Base-by-base conservation (phyloP, 2,329 filamentous ascomycete genomes). In the Colletotrichum cereale region DNA sequence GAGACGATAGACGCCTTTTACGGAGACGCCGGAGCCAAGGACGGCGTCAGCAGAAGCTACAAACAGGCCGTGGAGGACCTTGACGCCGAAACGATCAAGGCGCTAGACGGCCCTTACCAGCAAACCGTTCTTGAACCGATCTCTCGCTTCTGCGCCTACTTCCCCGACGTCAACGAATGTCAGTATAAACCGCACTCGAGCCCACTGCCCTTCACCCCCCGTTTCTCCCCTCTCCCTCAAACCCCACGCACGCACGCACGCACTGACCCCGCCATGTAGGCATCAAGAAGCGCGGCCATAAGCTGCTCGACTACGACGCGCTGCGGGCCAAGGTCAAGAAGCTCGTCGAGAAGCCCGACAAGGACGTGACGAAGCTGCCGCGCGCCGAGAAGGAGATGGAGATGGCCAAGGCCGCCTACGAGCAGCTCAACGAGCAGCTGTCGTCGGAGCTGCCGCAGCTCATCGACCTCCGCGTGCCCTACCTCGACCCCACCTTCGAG, bases 1-100 rank as follows among this genome's bases (percentile, higher is more conserved):
- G 96, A 99, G 83, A 99, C 96, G 26, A 99, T 99, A 83, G 96
- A 99, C 84, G 96, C 96, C 50, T 99, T 99, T 83, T 99, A 99
- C 84, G 96, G 96, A 67, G 96, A 99, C 80, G 92, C 95, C 1
- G 97, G 97, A 62, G 95, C 96, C 62, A 94, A 91, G 78, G 97
- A 99, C 80, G 96, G 96, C 67, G 96, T 99, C 71, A 97, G 93
- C 83, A 90, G 96, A 80, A 97, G 94, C 81, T 99, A 99, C 86
- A 99, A 98, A 84, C 95, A 98, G 82, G 96, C 96, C 11, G 97
- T 99, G 26, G 96, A 98, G 80, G 96, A 99, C 80, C 88, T 99
- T 60, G 97, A 99, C 81, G 93, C 96, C 64, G 97, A 99, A 83
- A 99, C 96, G 0, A 98, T 99, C 84, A 99, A 99, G 83, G 96